Percentiles rank a stretch among this genome's conserved stretches.
phyloP scores from a whole-genome alignment of 1,284 basidiomycete genomes.

The Cutaneotrichosporon mucoides region DNA sequence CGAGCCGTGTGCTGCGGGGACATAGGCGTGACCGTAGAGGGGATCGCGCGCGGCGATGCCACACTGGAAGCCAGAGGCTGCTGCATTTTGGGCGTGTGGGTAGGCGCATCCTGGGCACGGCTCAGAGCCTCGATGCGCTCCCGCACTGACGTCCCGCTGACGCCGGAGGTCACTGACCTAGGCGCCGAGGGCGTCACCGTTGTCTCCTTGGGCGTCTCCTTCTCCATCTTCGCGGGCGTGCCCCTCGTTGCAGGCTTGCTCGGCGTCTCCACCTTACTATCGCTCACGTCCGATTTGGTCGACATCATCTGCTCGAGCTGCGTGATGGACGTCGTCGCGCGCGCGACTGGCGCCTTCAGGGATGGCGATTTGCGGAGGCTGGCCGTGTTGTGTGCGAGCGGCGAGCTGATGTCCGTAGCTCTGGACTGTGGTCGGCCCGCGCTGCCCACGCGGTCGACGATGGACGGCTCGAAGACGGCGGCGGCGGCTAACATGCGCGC shows the following conservation, averaged over 20 bases:
- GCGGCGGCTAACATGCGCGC: constrained; percentile 10
- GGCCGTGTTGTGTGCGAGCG: too few species aligned
- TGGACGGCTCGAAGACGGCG: constrained; percentile 12
- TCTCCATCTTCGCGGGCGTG: too few species aligned
- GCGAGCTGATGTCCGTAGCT: not conserved
- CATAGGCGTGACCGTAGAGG: too few species aligned
- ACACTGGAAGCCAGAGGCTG: too few species aligned
- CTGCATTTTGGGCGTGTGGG: not conserved
- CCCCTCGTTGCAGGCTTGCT: too few species aligned
- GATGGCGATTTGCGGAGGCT: not conserved
- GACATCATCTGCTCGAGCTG: not conserved
- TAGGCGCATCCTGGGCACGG: not conserved
- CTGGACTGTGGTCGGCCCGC: too few species aligned
- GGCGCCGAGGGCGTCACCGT: too few species aligned
- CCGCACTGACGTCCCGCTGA: not conserved
- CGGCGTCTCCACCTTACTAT: too few species aligned
- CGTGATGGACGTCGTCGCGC: not conserved
- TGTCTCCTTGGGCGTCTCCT: too few species aligned
- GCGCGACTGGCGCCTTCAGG: not conserved
- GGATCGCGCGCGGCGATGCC: too few species aligned
- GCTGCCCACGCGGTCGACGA: not conserved
- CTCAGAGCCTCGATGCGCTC: not conserved
- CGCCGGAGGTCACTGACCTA: not conserved
- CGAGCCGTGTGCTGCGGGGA: too few species aligned
- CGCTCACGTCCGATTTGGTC: too few species aligned